Evolutionary conservation across 768 basidiomycete species (phyloP).

Genomic region (Arthromyces matolae): DNA sequence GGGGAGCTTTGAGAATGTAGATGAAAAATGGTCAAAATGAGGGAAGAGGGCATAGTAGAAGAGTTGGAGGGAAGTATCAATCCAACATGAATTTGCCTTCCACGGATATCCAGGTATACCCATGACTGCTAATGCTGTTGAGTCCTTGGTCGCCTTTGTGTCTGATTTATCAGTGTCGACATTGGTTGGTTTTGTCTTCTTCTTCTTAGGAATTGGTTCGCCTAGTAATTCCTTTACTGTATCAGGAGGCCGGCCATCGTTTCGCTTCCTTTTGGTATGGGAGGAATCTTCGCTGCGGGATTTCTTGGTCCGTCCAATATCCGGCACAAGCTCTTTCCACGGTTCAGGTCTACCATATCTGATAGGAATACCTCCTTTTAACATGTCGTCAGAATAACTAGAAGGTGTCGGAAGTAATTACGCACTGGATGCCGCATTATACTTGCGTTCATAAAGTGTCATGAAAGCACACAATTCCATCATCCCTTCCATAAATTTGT

Average conservation of each 20-base stretch:
- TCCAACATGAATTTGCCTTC: background rate
- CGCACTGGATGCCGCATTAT: background rate
- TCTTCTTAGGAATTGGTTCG: background rate
- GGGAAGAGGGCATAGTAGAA: background rate
- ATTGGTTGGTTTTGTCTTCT: background rate
- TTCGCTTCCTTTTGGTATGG: background rate
- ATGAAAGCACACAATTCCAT: background rate
- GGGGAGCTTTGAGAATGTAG: background rate
- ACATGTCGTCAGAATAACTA: too few species aligned
- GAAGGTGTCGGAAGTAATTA: conserved; percentile 22
- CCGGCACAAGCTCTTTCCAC: background rate
- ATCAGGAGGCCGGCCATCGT: background rate
- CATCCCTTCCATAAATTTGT: conserved; percentile 22
- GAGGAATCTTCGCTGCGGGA: background rate
- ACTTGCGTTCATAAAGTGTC: background rate
- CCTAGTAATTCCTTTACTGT: background rate
- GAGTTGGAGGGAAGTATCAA: background rate
- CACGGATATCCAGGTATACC: background rate
- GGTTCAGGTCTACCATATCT: background rate
- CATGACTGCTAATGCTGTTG: background rate
- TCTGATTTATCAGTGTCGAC: too few species aligned
- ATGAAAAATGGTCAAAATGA: background rate
- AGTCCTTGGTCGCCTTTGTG: too few species aligned
- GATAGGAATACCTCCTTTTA: background rate
- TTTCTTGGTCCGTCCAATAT: background rate